Evolutionary conservation across 1,139 yeast species (phyloP), one percentile per base, ranked within the genome.

Genomic region (Suhomyces kunorum): DNA sequence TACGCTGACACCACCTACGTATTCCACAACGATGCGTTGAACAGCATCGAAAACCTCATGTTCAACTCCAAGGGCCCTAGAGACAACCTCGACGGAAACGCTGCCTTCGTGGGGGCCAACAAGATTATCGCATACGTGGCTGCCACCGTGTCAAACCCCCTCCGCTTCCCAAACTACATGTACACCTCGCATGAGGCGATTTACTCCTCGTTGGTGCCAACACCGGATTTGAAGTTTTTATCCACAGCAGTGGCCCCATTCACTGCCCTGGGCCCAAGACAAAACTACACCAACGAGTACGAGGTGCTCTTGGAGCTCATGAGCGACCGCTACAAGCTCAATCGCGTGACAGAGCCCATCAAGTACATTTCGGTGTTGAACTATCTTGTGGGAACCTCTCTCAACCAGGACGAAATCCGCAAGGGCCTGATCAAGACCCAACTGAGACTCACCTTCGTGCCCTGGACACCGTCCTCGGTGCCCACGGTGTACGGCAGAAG

Each of bases 141-240:
- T 71, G 83, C 96, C 0, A 83, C 92, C 0, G 69, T 88, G 4
- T 87, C 98, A 2, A 87, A 90, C 47, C 88, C 98, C 0, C 66
- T 92, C 28, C 71, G 98, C 48, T 92, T 87, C 59, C 98, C 98
- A 3, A 84, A 95, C 35, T 89, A 89, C 62, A 82, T 89, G 78
- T 92, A 87, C 70, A 86, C 86, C 53, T 89, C 95, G 13, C 68
- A 86, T 50, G 88, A 90, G 34, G 83, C 95, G 37, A 82, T 92
- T 13, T 65, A 89, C 43, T 83, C 97, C 1, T 80, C 94, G 1
- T 65, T 94, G 47, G 78, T 92, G 3, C 97, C 98, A 1, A 83
- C 90, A 0, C 96, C 98, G 1, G 88, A 87, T 39, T 71, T 90
- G 50, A 96, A 92, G 61, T 94, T 92, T 56, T 66, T 92, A 19